Conservation (phyloP, 805 yeast species). For the Wickerhamiella occidentalis region DNA sequence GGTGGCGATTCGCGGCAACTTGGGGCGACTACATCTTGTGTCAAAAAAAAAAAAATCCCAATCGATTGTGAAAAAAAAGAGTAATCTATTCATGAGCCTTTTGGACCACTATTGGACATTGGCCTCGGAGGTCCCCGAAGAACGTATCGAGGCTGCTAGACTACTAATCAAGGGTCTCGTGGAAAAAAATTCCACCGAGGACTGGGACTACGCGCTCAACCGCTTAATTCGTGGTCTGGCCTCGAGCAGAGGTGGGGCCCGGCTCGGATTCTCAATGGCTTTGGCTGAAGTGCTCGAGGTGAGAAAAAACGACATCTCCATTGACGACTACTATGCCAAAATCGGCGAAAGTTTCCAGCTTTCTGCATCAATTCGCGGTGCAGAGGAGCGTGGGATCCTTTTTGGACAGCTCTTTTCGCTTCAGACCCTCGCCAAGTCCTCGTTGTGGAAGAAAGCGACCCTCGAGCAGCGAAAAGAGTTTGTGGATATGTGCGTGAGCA, state of each 20-base stretch:
- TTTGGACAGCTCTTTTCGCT: constrained; percentile 82
- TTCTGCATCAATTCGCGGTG: constrained; percentile 49
- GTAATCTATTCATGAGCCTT: constrained; percentile 19
- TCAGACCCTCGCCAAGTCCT: constrained; percentile 56
- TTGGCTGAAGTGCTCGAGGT: constrained; percentile 44
- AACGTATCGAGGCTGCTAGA: constrained; percentile 62
- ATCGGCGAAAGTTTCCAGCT: constrained; percentile 31
- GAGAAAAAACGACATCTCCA: constrained; percentile 28
- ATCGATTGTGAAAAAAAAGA: neutral
- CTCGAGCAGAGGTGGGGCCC: constrained; percentile 70
- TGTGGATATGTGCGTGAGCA: constrained; percentile 38
- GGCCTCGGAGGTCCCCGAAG: constrained; percentile 63
- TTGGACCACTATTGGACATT: constrained; percentile 61
- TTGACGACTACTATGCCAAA: constrained; percentile 30
- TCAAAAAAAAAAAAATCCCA: neutral
- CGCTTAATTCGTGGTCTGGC: constrained; percentile 72
- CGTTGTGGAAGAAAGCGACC: constrained; percentile 26
- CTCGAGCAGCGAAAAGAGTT: constrained; percentile 32
- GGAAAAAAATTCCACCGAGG: constrained; percentile 31
- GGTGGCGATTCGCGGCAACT: too few relatives aligned
- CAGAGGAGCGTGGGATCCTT: constrained; percentile 63
- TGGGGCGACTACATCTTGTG: too few relatives aligned
- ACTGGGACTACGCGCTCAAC: constrained; percentile 72
- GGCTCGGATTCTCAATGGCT: constrained; percentile 83
- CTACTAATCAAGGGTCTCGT: constrained; percentile 49